A percentile compares a stretch with the other conserved stretches of the same genome.
Conservation (phyloP, 129 eudicot genomes). For the Helichrysum umbraculigerum region DNA sequence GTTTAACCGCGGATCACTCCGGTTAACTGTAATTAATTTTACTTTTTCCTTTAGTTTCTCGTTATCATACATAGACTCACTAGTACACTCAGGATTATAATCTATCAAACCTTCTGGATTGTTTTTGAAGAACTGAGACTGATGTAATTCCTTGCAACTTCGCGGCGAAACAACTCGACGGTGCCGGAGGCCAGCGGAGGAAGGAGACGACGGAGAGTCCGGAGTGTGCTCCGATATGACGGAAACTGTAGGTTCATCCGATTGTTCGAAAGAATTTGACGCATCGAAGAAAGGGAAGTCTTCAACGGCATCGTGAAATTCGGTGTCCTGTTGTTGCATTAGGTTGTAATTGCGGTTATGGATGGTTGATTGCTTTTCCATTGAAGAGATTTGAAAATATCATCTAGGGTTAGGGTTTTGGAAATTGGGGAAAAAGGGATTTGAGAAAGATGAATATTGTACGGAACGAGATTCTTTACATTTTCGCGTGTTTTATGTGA, state of each 20-base stretch:
- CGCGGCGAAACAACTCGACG: constrained; percentile 40
- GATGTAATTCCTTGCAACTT: constrained; percentile 9
- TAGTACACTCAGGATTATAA: constrained; percentile 1
- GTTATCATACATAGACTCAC: background rate
- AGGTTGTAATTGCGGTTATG: constrained; percentile 10
- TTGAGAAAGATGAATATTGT: constrained; percentile 13
- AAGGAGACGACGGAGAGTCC: constrained; percentile 24
- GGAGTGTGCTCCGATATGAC: constrained; percentile 27
- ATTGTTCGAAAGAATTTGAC: constrained; percentile 10
- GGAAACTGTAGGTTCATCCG: constrained; percentile 12
- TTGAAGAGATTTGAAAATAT: constrained; percentile 14
- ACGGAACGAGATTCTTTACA: constrained; percentile 10
- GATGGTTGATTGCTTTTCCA: constrained; percentile 43
- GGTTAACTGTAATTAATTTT: background rate
- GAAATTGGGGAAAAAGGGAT: background rate
- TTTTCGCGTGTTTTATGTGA: constrained; percentile 7
- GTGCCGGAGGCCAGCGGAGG: constrained; percentile 53
- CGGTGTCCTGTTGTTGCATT: constrained; percentile 24
- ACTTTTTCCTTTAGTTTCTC: background rate
- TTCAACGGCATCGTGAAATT: constrained; percentile 47
- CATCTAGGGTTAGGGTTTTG: constrained; percentile 25
- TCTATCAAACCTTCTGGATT: constrained; percentile 26
- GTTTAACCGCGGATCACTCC: background rate
- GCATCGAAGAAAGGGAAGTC: constrained; percentile 53
- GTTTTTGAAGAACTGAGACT: constrained; percentile 26